Evolutionary conservation across 768 basidiomycete species (phyloP), one percentile per base, ranked within the genome.

Genomic region (Neoboletus magnificus): DNA sequence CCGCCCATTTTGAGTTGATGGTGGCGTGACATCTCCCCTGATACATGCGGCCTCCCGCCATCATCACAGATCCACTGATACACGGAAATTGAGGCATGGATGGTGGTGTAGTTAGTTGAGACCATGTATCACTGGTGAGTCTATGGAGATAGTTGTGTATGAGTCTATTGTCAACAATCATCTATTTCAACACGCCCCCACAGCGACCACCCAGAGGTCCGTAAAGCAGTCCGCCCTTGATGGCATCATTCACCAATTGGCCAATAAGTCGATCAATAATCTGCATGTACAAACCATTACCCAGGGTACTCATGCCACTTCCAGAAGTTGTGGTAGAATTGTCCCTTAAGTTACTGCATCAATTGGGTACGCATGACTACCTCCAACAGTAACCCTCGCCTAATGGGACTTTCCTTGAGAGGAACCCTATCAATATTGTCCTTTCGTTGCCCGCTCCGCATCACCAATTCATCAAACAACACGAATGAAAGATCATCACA

Each of bases 391-490:
- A 12, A 48, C 48, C 29, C 8, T 27, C 15, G 8, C n/a, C 25
- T 3, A 29, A 15, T 36, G 35, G 37, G n/a, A 20, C 20, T 35
- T 44, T 35, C 36, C 22, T 30, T 5, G 36, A 48, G 35, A 20
- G 48, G 30, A 43, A 40, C 18, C 18, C 29, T 42, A 46, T 42
- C 44, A 47, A 30, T 12, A 33, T 41, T 32, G 29, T 18, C 30
- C 43, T 45, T 32, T 2, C 30, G 15, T 27, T 30, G 36, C 20
- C 16, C 30, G 16, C 1, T 16, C 0, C 30, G 35, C 35, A 57
- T 57, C 55, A 58, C 16, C 39, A 56, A 51, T 58, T 18, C 33
- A 50, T 57, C 44, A 47, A 50, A 46, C 32, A 27, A 36, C 35
- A 12, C 35, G 15, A 29, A 23, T 18, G 25, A 22, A 39, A 56